phyloP scores from a whole-genome alignment of 1,139 yeast species.

The Blastobotrys niveus region DNA sequence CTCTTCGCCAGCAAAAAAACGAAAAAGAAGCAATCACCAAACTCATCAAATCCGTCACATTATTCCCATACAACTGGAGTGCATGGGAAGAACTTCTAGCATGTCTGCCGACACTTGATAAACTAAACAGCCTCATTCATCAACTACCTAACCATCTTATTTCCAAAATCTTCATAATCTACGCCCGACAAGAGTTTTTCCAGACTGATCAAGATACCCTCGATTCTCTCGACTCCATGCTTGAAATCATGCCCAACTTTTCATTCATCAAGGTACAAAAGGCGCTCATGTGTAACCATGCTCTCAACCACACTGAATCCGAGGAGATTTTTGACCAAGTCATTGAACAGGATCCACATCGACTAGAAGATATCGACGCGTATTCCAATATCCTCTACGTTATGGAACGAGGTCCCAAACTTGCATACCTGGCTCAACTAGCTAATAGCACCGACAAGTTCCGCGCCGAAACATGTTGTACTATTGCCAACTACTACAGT shows the following conservation, averaged over 20 bases:
- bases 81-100: slow-evolving; percentile 82
- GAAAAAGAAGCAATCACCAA: slow-evolving; percentile 51
- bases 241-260: slow-evolving; percentile 61
- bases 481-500: slow-evolving; percentile 89
- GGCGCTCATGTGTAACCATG: slow-evolving; percentile 75
- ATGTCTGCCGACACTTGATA: slow-evolving; percentile 60
- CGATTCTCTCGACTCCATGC: slow-evolving; percentile 33
- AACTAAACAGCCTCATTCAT: slow-evolving; percentile 28
- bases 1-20: slow-evolving; percentile 59
- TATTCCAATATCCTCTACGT: slow-evolving; percentile 92
- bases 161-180: slow-evolving; percentile 60
- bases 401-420: slow-evolving; percentile 79
- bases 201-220: slow-evolving; percentile 46
- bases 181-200: slow-evolving; percentile 71
- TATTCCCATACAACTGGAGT: slow-evolving; percentile 87
- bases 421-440: slow-evolving; percentile 81
- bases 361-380: slow-evolving; percentile 85
- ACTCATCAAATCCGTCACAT: slow-evolving; percentile 51
- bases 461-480: slow-evolving; percentile 92
- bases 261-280: slow-evolving; percentile 71
- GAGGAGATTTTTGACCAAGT: slow-evolving; percentile 75
- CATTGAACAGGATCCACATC: slow-evolving; percentile 69
- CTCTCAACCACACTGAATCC: slow-evolving; percentile 72
- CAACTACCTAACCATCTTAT: slow-evolving; percentile 34
- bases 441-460: slow-evolving; percentile 79